Conservation (phyloP, 352 stramenopile genomes). For the Globisporangium cederbergense region DNA sequence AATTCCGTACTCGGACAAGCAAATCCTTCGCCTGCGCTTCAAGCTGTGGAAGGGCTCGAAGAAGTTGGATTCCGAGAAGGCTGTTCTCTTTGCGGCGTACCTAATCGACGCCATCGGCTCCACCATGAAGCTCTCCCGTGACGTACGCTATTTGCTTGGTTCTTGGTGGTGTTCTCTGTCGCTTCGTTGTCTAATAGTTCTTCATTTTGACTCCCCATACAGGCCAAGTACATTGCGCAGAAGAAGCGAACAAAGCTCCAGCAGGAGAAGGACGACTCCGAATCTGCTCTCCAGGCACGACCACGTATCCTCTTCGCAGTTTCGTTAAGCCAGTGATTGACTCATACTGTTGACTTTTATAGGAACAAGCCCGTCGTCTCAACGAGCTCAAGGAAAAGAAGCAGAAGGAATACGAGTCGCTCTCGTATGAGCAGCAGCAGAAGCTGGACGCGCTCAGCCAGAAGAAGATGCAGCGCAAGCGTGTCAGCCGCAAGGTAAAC, state of each 20-base stretch:
- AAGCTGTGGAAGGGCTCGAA: conserved; percentile 63
- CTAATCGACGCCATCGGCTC: conserved; percentile 64
- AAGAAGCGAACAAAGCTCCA: conserved; percentile 75
- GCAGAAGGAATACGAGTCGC: conserved; percentile 66
- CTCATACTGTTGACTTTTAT: background rate
- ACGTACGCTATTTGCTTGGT: conserved; percentile 32
- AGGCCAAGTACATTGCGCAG: conserved; percentile 71
- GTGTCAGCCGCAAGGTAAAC: conserved; percentile 54
- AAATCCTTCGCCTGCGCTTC: conserved; percentile 57
- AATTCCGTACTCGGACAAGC: conserved; percentile 61
- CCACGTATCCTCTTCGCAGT: background rate
- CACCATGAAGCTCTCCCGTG: conserved; percentile 73
- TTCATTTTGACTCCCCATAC: conserved; percentile 2
- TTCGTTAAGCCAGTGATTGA: background rate
- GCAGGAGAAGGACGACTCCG: conserved; percentile 36
- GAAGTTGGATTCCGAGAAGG: conserved; percentile 49
- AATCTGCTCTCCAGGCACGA: conserved; percentile 29
- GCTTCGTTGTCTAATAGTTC: background rate
- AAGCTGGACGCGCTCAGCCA: conserved; percentile 69
- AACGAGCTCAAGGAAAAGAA: conserved; percentile 74
- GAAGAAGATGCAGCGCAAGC: conserved; percentile 71
- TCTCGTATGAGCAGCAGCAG: conserved; percentile 83
- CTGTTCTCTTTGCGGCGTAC: conserved; percentile 40
- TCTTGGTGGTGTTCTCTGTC: background rate
- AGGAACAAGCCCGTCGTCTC: conserved; percentile 50